Conservation (phyloP, 1,139 yeast species). For the Pichia sp. region DNA sequence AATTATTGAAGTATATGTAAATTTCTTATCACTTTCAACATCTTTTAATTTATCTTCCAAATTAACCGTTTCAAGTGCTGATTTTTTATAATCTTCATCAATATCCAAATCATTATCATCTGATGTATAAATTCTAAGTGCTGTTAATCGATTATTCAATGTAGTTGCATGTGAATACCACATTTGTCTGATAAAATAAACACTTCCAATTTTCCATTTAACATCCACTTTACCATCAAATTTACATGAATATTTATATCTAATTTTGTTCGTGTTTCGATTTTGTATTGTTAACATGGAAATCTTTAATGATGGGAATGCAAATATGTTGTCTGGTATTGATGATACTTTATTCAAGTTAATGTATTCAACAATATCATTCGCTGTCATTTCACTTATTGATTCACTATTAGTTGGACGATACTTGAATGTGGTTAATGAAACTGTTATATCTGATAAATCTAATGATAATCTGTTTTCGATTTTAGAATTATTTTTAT, state of each 20-base stretch:
- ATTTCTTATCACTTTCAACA: slow-evolving; percentile 56
- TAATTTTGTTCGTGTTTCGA: slow-evolving; percentile 43
- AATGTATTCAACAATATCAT: not conserved
- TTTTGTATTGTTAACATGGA: slow-evolving; percentile 71
- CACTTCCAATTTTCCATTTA: slow-evolving; percentile 89
- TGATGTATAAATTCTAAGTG: slow-evolving; percentile 30
- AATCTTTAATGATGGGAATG: slow-evolving; percentile 69
- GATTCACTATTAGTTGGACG: slow-evolving; percentile 41
- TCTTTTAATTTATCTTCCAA: slow-evolving; percentile 56
- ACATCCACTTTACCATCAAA: slow-evolving; percentile 90
- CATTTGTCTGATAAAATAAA: slow-evolving; percentile 89
- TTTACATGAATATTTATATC: slow-evolving; percentile 59
- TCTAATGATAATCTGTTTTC: slow-evolving; percentile 43
- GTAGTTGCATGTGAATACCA: slow-evolving; percentile 70
- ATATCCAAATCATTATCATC: slow-evolving; percentile 32
- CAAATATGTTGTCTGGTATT: slow-evolving; percentile 72
- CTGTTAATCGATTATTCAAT: slow-evolving; percentile 41
- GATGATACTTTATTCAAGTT: slow-evolving; percentile 49
- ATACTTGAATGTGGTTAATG: slow-evolving; percentile 50
- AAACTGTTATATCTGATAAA: slow-evolving; percentile 56
- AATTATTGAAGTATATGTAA: slow-evolving; percentile 55
- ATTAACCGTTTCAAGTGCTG: slow-evolving; percentile 31
- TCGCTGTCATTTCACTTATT: not conserved
- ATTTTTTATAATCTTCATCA: slow-evolving; percentile 25
- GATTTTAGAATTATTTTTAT: slow-evolving; percentile 37